phyloP scores from a whole-genome alignment of 495 filamentous ascomycete species.

The Neohortaea acidophila region DNA sequence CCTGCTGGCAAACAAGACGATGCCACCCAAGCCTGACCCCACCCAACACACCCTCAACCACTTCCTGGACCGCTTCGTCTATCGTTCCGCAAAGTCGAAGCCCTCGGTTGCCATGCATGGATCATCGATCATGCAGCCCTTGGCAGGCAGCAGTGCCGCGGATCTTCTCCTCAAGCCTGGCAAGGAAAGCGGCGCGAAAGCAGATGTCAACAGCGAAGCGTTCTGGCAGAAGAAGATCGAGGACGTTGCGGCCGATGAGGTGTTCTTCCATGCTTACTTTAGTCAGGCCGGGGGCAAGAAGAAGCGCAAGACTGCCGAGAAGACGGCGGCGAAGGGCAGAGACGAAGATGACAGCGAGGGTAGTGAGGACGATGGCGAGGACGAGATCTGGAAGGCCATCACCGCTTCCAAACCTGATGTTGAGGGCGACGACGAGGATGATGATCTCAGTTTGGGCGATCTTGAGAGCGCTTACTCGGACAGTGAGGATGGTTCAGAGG shows the following conservation, averaged over 20 bases:
- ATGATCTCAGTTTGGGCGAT: constrained; percentile 50
- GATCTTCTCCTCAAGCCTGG: constrained; percentile 45
- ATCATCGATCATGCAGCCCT: constrained; percentile 87
- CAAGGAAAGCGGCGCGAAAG: constrained; percentile 24
- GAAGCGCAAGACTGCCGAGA: constrained; percentile 32
- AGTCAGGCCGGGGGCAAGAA: constrained; percentile 54
- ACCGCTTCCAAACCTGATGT: constrained; percentile 66
- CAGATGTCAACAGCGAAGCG: constrained; percentile 63
- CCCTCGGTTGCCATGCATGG: constrained; percentile 47
- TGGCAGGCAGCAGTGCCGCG: constrained; percentile 46
- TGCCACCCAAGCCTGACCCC: constrained; percentile 77
- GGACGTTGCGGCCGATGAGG: constrained; percentile 77
- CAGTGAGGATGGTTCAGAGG: constrained; percentile 27
- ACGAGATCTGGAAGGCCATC: constrained; percentile 35
- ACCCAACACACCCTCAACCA: constrained; percentile 75
- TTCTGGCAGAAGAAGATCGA: constrained; percentile 87
- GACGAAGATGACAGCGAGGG: constrained; percentile 28
- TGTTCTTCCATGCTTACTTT: constrained; percentile 98
- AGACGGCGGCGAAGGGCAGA: constrained; percentile 39
- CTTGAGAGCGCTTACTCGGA: constrained; percentile 41
- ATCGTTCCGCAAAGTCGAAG: constrained; percentile 70
- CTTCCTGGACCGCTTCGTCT: constrained; percentile 94
- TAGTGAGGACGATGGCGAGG: constrained; percentile 21
- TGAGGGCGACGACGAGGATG: constrained; percentile 49
- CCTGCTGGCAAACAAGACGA: constrained; percentile 48